Evolutionary conservation across 257 asterid species (phyloP), one percentile per base, ranked within the genome.

Genomic region (Thymus quinquecostatus): DNA sequence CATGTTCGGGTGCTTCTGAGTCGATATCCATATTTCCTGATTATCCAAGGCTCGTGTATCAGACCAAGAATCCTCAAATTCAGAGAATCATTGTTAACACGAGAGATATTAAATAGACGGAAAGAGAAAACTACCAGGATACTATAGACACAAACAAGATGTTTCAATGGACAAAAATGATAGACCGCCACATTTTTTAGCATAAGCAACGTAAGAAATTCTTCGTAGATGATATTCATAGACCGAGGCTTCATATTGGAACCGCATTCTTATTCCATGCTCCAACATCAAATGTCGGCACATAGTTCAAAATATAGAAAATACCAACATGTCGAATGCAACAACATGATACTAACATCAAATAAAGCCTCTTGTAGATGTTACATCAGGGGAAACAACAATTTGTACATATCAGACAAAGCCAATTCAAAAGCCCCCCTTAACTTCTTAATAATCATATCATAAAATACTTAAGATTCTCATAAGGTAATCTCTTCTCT

Each of bases 21-120:
- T 85, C 82, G 44, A 78, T 69, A 10, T 87, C 90, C 91, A 87
- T 82, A 68, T 53, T 54, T 32, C 41, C 38, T 59, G 33, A 58
- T 57, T 61, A 29, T 53, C 32, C 1, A 32, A 64, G 63, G 75
- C 72, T 63, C 14, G n/a, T 50, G 44, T 7, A 64, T 10, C 40
- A 62, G 66, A 79, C 50, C 56, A 29, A 27, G 66, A 71, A 50
- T 14, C 74, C 74, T 56, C 69, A 53, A 64, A 30, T 61, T 60
- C 43, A 32, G 38, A 2, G 28, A 50, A 21, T 1, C 45, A 13
- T 33, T 36, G 9, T 1, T 64, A 28, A 34, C 3, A 10, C 33
- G 12, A 28, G 41, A 40, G 32, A 68, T 4, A 45, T 34, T 44
- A 69, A 65, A 47, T 36, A 65, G 13, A 47, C 28, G n/a, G 60